These are phyloP conservation scores for Vigna reflexopilosa DNA, from an alignment of 306 rosid genomes.

Conservation along the genomic window DNA sequence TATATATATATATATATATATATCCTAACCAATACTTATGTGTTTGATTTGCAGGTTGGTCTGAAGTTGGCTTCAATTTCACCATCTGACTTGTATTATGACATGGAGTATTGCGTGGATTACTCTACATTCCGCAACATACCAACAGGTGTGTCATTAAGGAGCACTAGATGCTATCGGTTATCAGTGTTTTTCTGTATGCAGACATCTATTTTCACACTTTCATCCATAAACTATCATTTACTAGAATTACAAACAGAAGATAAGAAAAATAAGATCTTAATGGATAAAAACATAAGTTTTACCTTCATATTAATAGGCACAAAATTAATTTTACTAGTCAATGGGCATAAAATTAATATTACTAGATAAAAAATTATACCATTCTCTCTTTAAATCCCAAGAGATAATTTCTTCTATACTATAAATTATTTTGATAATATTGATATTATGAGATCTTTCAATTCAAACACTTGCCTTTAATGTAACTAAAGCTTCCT, in stretches of 20 bases:
- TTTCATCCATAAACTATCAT: slow-evolving; percentile 8
- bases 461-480: neutral
- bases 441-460: neutral
- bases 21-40: neutral
- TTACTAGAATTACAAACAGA: too few species aligned
- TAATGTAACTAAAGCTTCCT: neutral
- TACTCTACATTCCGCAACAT: slow-evolving; percentile 83
- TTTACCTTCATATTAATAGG: too few species aligned
- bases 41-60: slow-evolving; percentile 63
- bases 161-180: slow-evolving; percentile 22
- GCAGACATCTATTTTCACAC: slow-evolving; percentile 20
- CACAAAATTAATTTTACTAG: too few species aligned
- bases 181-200: neutral
- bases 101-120: slow-evolving; percentile 93
- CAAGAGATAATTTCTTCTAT: neutral
- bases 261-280: too few species aligned
- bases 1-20: neutral
- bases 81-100: slow-evolving; percentile 73
- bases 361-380: too few species aligned
- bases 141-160: slow-evolving; percentile 60
- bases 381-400: neutral
- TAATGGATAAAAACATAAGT: too few species aligned
- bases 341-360: too few species aligned
- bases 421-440: neutral
- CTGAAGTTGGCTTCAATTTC: slow-evolving; percentile 54